Conservation (phyloP, 148 eudicot genomes). For the Camellia lanceoleosa region DNA sequence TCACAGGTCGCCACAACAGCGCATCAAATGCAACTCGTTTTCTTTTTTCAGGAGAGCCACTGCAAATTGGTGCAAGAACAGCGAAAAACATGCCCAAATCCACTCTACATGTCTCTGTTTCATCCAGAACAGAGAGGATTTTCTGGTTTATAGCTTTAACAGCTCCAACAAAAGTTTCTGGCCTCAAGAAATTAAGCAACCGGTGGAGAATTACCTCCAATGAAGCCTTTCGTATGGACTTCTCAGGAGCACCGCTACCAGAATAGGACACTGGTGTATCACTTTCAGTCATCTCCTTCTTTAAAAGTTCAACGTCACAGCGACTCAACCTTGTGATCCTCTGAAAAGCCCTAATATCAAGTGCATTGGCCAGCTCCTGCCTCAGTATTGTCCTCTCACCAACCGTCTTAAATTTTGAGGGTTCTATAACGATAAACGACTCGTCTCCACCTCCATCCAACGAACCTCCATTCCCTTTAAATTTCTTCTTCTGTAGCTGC, state of each 20-base stretch:
- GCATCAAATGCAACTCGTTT: conserved; percentile 83
- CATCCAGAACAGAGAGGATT: conserved; percentile 75
- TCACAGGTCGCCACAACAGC: conserved; percentile 72
- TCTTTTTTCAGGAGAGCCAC: conserved; percentile 68
- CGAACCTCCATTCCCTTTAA: conserved; percentile 59
- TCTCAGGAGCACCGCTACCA: conserved; percentile 74
- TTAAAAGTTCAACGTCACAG: conserved; percentile 74
- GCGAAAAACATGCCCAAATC: conserved; percentile 97
- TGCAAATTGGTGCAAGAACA: conserved; percentile 77
- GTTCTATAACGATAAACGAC: conserved; percentile 56
- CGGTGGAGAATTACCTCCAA: conserved; percentile 72
- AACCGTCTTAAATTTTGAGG: conserved; percentile 63
- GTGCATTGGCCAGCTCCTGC: conserved; percentile 71
- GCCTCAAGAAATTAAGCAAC: conserved; percentile 78
- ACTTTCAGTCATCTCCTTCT: conserved; percentile 70
- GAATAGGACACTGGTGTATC: conserved; percentile 81
- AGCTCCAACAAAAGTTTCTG: conserved; percentile 92
- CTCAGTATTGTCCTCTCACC: conserved; percentile 75
- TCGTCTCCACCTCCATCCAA: conserved; percentile 52
- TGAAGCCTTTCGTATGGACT: conserved; percentile 82
- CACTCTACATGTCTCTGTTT: conserved; percentile 73
- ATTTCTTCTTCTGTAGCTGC: conserved; percentile 86
- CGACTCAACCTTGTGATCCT: conserved; percentile 76
- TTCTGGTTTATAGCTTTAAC: conserved; percentile 85
- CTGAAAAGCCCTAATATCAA: conserved; percentile 88